These are phyloP conservation scores for Aureobasidium subglaciale DNA, from an alignment of 2,329 filamentous ascomycete genomes.

Conservation along the genomic window DNA sequence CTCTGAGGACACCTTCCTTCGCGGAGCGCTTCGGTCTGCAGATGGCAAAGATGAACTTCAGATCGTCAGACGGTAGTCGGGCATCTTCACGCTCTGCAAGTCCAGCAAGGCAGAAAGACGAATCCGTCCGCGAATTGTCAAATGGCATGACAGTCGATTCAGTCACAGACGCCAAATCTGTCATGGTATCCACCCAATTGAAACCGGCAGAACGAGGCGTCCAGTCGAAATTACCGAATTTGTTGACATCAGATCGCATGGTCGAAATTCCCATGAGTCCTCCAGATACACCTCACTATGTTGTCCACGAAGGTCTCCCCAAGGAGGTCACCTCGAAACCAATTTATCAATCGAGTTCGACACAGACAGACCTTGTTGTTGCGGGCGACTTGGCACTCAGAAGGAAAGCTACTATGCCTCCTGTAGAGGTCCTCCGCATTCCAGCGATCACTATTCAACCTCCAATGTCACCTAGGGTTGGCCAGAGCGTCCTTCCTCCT, in stretches of 20 bases:
- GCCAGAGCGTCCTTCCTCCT: slow-evolving; percentile 65
- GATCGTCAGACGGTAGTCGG: neutral
- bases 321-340: neutral
- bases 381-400: slow-evolving; percentile 1
- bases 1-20: neutral
- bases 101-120: slow-evolving; percentile 1
- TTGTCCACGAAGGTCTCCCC: neutral
- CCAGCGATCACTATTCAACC: slow-evolving; percentile 90
- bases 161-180: neutral
- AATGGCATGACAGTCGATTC: neutral
- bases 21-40: neutral
- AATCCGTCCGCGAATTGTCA: neutral
- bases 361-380: slow-evolving; percentile 27
- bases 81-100: slow-evolving; percentile 1
- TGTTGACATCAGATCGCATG: neutral
- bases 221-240: neutral
- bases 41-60: neutral
- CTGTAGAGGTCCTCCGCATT: slow-evolving; percentile 8
- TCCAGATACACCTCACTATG: slow-evolving; percentile 23
- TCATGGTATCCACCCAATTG: neutral
- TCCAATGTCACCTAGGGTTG: slow-evolving; percentile 72
- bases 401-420: neutral
- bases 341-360: slow-evolving; percentile 25
- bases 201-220: neutral
- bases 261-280: slow-evolving; percentile 5